phyloP scores from a whole-genome alignment of 495 filamentous ascomycete species.

The Hyaloscypha variabilis region DNA sequence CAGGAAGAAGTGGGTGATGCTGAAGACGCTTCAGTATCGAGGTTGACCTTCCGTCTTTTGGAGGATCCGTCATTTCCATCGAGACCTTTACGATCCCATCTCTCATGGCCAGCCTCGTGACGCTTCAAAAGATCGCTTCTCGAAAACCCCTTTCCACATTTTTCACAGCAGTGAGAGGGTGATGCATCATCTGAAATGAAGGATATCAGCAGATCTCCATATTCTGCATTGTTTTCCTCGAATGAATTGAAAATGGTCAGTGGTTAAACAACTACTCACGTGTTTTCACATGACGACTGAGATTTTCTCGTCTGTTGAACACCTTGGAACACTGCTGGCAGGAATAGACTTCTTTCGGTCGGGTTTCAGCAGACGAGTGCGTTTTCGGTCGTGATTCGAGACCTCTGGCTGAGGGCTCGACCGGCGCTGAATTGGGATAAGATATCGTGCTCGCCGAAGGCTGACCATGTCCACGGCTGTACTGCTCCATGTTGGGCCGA shows the following conservation, averaged over 20 bases:
- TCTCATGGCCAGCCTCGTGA: slow-evolving; percentile 14
- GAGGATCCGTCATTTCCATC: too few relatives aligned
- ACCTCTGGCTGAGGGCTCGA: too few relatives aligned
- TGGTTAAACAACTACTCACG: slow-evolving; percentile 9
- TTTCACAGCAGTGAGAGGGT: slow-evolving; percentile 16
- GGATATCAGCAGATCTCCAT: background rate
- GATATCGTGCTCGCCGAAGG: background rate
- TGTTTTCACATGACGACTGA: slow-evolving; percentile 26
- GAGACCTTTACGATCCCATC: slow-evolving; percentile 9
- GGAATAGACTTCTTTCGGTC: slow-evolving; percentile 3
- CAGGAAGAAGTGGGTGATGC: too few relatives aligned
- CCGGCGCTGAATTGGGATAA: too few relatives aligned
- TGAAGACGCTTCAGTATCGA: too few relatives aligned
- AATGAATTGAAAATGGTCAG: too few relatives aligned
- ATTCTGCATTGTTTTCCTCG: too few relatives aligned
- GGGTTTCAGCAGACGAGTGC: too few relatives aligned
- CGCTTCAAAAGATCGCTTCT: slow-evolving; percentile 22
- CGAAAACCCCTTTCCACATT: slow-evolving; percentile 21
- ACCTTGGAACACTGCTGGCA: slow-evolving; percentile 18
- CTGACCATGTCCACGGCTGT: too few relatives aligned
- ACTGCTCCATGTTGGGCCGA: too few relatives aligned
- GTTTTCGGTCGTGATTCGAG: too few relatives aligned
- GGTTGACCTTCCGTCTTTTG: too few relatives aligned
- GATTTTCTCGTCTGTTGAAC: slow-evolving; percentile 23
- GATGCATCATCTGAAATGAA: slow-evolving; percentile 4